Percentiles rank a stretch among this genome's conserved stretches.
phyloP scores from a whole-genome alignment of 129 eudicot species.

The Ambrosia trifida region DNA sequence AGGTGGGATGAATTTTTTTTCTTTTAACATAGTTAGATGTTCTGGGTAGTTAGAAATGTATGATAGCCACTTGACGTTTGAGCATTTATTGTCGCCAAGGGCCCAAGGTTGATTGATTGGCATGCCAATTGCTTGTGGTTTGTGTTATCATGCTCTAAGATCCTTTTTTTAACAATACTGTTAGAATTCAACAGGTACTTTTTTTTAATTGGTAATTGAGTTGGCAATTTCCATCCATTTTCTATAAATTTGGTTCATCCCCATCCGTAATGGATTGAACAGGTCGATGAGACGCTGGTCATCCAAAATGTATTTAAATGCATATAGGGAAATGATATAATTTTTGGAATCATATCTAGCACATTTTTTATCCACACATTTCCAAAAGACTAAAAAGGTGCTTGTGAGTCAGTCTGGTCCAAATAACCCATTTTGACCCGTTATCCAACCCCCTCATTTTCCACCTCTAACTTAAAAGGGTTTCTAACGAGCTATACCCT shows the following conservation, averaged over 20 bases:
- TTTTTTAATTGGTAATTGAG: too few species aligned
- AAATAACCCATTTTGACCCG: background rate
- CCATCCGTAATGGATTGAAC: background rate
- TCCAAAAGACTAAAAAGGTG: background rate
- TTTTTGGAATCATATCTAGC: background rate
- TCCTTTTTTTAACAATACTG: background rate
- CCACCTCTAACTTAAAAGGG: background rate
- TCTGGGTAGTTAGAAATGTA: conserved; percentile 9
- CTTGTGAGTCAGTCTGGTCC: background rate
- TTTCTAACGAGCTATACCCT: too few species aligned
- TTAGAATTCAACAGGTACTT: too few species aligned
- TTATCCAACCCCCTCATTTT: background rate
- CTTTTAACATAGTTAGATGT: background rate
- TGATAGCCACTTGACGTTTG: conserved; percentile 22
- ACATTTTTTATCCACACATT: background rate
- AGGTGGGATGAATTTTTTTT: too few species aligned
- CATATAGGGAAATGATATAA: background rate
- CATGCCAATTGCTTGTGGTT: conserved; percentile 12
- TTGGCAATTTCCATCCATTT: too few species aligned
- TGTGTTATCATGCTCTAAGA: background rate
- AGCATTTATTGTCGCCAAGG: background rate
- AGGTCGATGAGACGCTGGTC: background rate
- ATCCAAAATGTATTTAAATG: background rate
- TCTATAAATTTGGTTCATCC: background rate
- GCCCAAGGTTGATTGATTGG: background rate